These are phyloP conservation scores for Arthrobotrys entomopaga DNA, from an alignment of 2,329 filamentous ascomycete species.

Conservation along the genomic window DNA sequence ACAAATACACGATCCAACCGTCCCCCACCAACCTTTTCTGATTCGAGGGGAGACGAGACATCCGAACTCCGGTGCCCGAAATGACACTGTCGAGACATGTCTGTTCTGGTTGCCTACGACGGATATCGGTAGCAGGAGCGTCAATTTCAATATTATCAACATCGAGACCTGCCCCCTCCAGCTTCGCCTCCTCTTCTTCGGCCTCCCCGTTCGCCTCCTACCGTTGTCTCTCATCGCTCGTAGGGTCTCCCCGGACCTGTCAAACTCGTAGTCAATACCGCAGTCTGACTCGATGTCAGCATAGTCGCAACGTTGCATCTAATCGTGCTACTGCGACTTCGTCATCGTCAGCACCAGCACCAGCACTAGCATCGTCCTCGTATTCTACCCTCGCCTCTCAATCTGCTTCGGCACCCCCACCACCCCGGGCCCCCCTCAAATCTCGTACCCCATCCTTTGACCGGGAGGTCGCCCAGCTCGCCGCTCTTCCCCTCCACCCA, in stretches of 20 bases:
- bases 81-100: slow-evolving; percentile 35
- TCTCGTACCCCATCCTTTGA: slow-evolving; percentile 53
- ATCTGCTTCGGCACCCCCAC: slow-evolving; percentile 16
- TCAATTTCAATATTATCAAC: not conserved
- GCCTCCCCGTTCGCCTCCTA: slow-evolving; percentile 23
- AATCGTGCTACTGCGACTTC: slow-evolving; percentile 34
- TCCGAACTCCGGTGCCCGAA: slow-evolving; percentile 2
- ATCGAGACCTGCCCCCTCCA: slow-evolving; percentile 1
- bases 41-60: too few relatives aligned
- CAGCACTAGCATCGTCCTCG: not conserved
- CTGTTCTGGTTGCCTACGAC: slow-evolving; percentile 38
- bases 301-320: slow-evolving; percentile 44
- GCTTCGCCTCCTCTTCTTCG: slow-evolving; percentile 30
- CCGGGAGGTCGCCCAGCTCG: slow-evolving; percentile 77
- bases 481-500: slow-evolving; percentile 79
- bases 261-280: slow-evolving; percentile 10
- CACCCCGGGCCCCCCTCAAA: slow-evolving; percentile 28
- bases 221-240: slow-evolving; percentile 31
- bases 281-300: slow-evolving; percentile 16
- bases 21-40: not conserved
- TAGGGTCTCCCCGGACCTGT: slow-evolving; percentile 31
- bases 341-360: slow-evolving; percentile 24
- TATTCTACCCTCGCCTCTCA: slow-evolving; percentile 35
- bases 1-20: slow-evolving; percentile 21
- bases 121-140: not conserved